phyloP scores from a whole-genome alignment of 2,329 filamentous ascomycete genomes.

The Teratosphaeriaceae sp. region DNA sequence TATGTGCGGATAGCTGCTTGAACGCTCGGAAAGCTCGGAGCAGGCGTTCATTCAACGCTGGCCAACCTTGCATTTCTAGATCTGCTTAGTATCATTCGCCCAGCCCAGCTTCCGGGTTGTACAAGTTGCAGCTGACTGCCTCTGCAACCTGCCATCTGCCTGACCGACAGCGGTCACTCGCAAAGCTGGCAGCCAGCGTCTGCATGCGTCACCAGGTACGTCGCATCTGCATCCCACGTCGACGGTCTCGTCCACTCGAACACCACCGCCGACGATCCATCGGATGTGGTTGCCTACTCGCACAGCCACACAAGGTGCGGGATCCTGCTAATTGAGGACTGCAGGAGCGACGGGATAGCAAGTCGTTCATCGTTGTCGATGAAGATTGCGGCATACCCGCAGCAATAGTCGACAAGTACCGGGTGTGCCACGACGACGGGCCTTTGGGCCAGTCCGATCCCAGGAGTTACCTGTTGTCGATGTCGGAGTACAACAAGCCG shows the following conservation, averaged over 20 bases:
- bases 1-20: constrained; percentile 28
- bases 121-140: constrained; percentile 28
- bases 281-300: constrained; percentile 11
- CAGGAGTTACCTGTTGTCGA: constrained; percentile 51
- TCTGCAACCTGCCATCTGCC: constrained; percentile 15
- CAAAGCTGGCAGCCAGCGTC: constrained; percentile 23
- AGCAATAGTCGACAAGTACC: constrained; percentile 25
- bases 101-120: constrained; percentile 23
- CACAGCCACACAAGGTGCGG: constrained; percentile 12
- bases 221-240: constrained; percentile 14
- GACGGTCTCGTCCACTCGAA: constrained; percentile 8
- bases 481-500: constrained; percentile 75
- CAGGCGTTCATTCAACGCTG: constrained; percentile 10
- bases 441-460: constrained; percentile 44
- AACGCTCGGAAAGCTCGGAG: constrained; percentile 16
- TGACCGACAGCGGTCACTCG: constrained; percentile 19
- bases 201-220: constrained; percentile 31
- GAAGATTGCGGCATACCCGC: constrained; percentile 29
- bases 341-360: constrained; percentile 22
- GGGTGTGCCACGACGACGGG: constrained; percentile 41
- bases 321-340: constrained; percentile 14
- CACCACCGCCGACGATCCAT: constrained; percentile 3
- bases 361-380: constrained; percentile 28
- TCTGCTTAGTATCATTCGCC: constrained; percentile 15
- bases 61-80: constrained; percentile 8